phyloP scores from a whole-genome alignment of 2,329 filamentous ascomycete genomes.

The Berkeleyomyces basicola region DNA sequence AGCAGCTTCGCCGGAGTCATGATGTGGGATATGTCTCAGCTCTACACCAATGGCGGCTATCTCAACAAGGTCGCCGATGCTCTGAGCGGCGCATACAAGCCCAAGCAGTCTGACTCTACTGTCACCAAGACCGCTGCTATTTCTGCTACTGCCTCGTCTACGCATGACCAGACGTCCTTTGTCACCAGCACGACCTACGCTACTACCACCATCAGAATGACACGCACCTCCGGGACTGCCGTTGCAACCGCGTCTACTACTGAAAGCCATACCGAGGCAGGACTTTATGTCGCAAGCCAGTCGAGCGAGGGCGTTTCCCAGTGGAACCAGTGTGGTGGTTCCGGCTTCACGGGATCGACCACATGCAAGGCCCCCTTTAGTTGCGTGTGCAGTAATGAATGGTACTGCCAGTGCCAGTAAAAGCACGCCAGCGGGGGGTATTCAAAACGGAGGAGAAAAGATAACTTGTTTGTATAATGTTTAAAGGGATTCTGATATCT shows the following conservation, averaged over 20 bases:
- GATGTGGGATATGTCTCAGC: slow-evolving; percentile 29
- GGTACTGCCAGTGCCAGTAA: slow-evolving; percentile 17
- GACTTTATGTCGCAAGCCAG: neutral
- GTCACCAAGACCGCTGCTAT: slow-evolving; percentile 13
- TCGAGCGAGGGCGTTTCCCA: slow-evolving; percentile 10
- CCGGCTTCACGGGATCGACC: slow-evolving; percentile 14
- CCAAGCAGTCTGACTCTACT: neutral
- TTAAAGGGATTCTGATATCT: neutral
- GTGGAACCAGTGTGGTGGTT: slow-evolving; percentile 17
- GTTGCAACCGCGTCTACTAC: neutral
- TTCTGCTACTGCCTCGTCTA: slow-evolving; percentile 9
- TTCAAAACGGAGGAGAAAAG: neutral
- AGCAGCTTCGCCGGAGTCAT: slow-evolving; percentile 29
- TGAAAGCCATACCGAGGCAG: neutral
- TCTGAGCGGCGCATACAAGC: slow-evolving; percentile 16
- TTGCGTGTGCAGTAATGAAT: slow-evolving; percentile 15
- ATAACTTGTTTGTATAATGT: neutral
- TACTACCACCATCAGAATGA: neutral
- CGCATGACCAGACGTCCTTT: slow-evolving; percentile 9
- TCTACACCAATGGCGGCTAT: slow-evolving; percentile 37
- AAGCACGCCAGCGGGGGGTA: neutral
- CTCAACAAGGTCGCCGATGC: slow-evolving; percentile 27
- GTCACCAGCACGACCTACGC: slow-evolving; percentile 6
- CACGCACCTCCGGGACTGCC: neutral
- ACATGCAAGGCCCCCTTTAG: slow-evolving; percentile 13